Evolutionary conservation across 768 basidiomycete species (phyloP).

Genomic region (Neoboletus subvelutipes): DNA sequence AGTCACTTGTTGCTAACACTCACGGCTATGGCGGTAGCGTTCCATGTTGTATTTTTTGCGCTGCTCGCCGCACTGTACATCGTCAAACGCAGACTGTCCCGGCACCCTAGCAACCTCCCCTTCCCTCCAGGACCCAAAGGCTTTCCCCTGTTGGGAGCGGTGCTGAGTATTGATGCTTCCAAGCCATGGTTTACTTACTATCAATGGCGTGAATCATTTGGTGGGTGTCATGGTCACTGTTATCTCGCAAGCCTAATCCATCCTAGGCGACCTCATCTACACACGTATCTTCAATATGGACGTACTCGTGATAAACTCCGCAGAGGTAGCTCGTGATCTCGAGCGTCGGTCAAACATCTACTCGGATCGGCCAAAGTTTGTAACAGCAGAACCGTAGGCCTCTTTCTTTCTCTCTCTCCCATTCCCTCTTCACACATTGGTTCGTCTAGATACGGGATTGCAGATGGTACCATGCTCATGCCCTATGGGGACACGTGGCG

Average conservation of each 20-base stretch:
- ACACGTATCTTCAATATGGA: slow-evolving; percentile 22
- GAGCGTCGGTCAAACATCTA: slow-evolving; percentile 32
- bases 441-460: slow-evolving; percentile 32
- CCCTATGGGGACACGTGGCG: slow-evolving; percentile 42
- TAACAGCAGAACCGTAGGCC: slow-evolving; percentile 22
- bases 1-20: background rate
- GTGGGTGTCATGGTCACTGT: slow-evolving; percentile 5
- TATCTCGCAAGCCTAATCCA: background rate
- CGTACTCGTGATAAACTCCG: slow-evolving; percentile 31
- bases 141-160: slow-evolving; percentile 34
- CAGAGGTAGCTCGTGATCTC: slow-evolving; percentile 27
- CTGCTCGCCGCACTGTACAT: slow-evolving; percentile 16
- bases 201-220: slow-evolving; percentile 31
- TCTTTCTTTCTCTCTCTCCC: background rate
- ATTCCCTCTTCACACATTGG: background rate
- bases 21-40: background rate
- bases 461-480: slow-evolving; percentile 35
- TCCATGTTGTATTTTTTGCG: background rate
- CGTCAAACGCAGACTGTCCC: background rate
- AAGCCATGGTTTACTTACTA: slow-evolving; percentile 36
- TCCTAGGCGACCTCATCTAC: slow-evolving; percentile 24
- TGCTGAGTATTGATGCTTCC: slow-evolving; percentile 25
- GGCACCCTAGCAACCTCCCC: slow-evolving; percentile 5
- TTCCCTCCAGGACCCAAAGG: slow-evolving; percentile 54
- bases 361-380: slow-evolving; percentile 33